Conservation (phyloP, 768 basidiomycete species). For the Neoboletus brunneissimus region DNA sequence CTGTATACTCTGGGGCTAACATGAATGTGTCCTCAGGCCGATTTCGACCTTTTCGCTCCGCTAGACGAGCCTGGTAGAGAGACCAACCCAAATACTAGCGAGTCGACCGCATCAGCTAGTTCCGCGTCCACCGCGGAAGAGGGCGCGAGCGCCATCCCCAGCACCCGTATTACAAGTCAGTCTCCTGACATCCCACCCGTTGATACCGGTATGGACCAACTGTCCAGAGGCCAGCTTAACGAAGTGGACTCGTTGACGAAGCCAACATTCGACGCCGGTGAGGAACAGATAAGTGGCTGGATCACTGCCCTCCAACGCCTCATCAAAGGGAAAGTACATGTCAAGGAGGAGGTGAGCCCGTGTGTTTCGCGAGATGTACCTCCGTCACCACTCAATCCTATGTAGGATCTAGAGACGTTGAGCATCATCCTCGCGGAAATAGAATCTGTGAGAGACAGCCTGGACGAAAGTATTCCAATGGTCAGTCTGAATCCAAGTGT, state of each 20-base stretch:
- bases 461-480: conserved; percentile 3
- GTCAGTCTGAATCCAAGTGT: conserved; percentile 14
- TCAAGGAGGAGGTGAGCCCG: conserved; percentile 22
- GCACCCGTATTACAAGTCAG: conserved; percentile 20
- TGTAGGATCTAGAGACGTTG: conserved; percentile 25
- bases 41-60: conserved; percentile 4
- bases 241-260: not conserved
- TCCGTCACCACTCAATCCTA: not conserved
- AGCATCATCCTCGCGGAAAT: conserved; percentile 31
- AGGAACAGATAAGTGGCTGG: conserved; percentile 19
- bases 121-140: conserved; percentile 5
- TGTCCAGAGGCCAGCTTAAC: not conserved
- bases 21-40: conserved; percentile 8
- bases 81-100: not conserved
- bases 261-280: not conserved
- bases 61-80: conserved; percentile 9
- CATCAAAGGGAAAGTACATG: conserved; percentile 26
- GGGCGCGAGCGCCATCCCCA: conserved; percentile 4
- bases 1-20: not conserved
- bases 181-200: conserved; percentile 9
- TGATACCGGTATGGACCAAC: not conserved
- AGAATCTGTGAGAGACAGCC: conserved; percentile 22
- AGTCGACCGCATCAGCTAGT: not conserved
- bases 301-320: conserved; percentile 28
- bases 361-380: not conserved